Conservation (phyloP, 2,329 filamentous ascomycete species). For the Sporothrix sp. region DNA sequence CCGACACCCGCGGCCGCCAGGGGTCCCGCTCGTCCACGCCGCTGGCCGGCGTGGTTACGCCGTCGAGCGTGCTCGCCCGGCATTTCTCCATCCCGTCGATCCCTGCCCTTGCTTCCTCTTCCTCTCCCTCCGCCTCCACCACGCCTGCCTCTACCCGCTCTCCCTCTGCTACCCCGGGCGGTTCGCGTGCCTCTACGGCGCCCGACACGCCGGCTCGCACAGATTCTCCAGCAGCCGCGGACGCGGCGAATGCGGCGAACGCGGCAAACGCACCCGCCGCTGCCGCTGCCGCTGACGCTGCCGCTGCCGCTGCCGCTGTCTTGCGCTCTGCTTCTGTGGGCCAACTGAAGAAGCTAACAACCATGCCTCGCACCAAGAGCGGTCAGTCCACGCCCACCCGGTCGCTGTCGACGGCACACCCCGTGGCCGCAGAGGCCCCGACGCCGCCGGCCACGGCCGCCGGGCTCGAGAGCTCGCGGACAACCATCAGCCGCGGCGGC, state of each 20-base stretch:
- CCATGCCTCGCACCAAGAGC: constrained; percentile 73
- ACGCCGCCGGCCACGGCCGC: neutral
- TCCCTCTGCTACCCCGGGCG: neutral
- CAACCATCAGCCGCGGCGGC: constrained; percentile 15
- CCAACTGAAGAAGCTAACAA: constrained; percentile 81
- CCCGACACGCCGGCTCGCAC: constrained; percentile 19
- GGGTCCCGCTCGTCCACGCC: constrained; percentile 42
- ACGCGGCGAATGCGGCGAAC: neutral
- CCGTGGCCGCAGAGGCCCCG: constrained; percentile 29
- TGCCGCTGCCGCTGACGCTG: constrained; percentile 22
- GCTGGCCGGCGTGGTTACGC: constrained; percentile 54
- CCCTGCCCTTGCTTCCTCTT: constrained; percentile 1
- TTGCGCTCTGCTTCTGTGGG: constrained; percentile 52
- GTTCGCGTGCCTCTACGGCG: constrained; percentile 7
- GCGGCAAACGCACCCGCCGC: neutral
- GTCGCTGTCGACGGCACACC: constrained; percentile 60
- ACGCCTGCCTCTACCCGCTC: constrained; percentile 9
- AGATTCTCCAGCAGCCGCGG: constrained; percentile 19
- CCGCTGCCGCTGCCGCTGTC: constrained; percentile 23
- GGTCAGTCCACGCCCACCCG: constrained; percentile 84
- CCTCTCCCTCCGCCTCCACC: constrained; percentile 10
- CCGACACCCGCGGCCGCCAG: constrained; percentile 33
- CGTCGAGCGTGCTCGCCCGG: constrained; percentile 52
- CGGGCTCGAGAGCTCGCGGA: constrained; percentile 24
- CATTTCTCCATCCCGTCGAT: constrained; percentile 58